phyloP scores from a whole-genome alignment of 495 filamentous ascomycete species.

The Hamigera avellanea region DNA sequence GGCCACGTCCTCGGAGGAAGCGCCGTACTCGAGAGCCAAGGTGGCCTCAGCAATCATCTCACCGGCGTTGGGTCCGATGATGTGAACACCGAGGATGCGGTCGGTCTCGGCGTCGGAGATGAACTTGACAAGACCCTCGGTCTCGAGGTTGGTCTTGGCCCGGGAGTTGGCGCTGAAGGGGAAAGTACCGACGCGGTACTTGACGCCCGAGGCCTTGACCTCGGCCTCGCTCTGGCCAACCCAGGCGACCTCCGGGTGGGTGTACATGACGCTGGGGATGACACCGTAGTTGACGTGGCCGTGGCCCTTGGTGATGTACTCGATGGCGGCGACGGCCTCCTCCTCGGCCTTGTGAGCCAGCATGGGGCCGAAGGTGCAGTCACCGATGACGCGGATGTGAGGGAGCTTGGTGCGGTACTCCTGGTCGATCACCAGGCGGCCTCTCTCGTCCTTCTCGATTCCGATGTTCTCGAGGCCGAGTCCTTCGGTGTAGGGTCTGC shows the following conservation, averaged over 20 bases:
- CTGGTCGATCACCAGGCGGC: slow-evolving; percentile 91
- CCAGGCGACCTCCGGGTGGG: slow-evolving; percentile 96
- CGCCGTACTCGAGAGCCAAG: slow-evolving; percentile 91
- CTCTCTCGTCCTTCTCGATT: slow-evolving; percentile 85
- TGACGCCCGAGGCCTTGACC: slow-evolving; percentile 75
- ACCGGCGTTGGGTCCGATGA: slow-evolving; percentile 88
- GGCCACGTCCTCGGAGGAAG: slow-evolving; percentile 87
- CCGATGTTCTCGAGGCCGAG: slow-evolving; percentile 90
- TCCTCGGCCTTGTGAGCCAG: slow-evolving; percentile 99
- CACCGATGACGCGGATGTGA: slow-evolving; percentile 94
- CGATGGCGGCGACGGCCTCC: slow-evolving; percentile 85
- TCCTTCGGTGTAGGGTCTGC: slow-evolving; percentile 84
- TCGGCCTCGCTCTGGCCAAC: slow-evolving; percentile 97
- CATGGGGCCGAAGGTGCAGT: slow-evolving; percentile 97
- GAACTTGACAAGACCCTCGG: slow-evolving; percentile 95
- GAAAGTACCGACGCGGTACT: slow-evolving; percentile 87
- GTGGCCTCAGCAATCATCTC: slow-evolving; percentile 99
- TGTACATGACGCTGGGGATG: slow-evolving; percentile 99
- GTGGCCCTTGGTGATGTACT: slow-evolving; percentile 94
- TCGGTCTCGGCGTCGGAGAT: slow-evolving; percentile 94
- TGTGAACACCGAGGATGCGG: slow-evolving; percentile 88
- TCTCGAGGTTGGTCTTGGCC: slow-evolving; percentile 97
- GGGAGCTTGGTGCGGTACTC: slow-evolving; percentile 96
- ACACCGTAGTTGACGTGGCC: slow-evolving; percentile 98
- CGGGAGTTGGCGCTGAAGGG: slow-evolving; percentile 95